Conservation (phyloP, 345 rosid genomes). For the Sonneratia caseolaris region DNA sequence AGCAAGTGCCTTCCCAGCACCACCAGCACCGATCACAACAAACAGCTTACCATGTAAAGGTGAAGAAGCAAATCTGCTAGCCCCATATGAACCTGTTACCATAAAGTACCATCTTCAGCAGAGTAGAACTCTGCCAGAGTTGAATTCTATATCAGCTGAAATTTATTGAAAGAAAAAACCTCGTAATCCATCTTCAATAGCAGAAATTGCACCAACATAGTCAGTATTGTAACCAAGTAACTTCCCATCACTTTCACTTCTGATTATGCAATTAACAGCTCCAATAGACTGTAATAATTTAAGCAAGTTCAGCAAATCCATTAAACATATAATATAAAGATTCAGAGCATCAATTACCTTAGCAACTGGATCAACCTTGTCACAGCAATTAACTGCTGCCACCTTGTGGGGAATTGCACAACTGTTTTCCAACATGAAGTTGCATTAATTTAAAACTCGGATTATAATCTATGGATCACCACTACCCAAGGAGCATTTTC, state of each 20-base stretch:
- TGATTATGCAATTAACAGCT: constrained; percentile 83
- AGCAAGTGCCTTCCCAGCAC: constrained; percentile 94
- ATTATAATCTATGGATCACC: neutral
- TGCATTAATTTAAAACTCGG: neutral
- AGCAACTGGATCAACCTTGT: constrained; percentile 84
- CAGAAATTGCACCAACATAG: constrained; percentile 87
- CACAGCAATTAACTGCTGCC: constrained; percentile 70
- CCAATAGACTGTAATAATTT: constrained; percentile 60
- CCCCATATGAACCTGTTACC: constrained; percentile 32
- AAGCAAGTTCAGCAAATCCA: neutral
- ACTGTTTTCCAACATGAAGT: constrained; percentile 33
- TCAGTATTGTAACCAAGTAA: constrained; percentile 80
- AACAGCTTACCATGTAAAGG: constrained; percentile 74
- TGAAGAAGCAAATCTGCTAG: constrained; percentile 25
- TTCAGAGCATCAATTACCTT: constrained; percentile 35
- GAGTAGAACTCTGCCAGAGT: neutral
- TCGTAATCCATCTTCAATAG: constrained; percentile 86
- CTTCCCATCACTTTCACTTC: constrained; percentile 69
- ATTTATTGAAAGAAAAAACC: constrained; percentile 26
- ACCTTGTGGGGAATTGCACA: constrained; percentile 92
- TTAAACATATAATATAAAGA: neutral
- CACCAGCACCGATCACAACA: constrained; percentile 92
- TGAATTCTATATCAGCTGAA: neutral
- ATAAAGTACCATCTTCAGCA: neutral
- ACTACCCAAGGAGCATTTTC: neutral